A percentile compares a stretch with the other conserved stretches of the same genome.
phyloP scores from a whole-genome alignment of 495 filamentous ascomycete genomes.

The Bombardia bombarda region DNA sequence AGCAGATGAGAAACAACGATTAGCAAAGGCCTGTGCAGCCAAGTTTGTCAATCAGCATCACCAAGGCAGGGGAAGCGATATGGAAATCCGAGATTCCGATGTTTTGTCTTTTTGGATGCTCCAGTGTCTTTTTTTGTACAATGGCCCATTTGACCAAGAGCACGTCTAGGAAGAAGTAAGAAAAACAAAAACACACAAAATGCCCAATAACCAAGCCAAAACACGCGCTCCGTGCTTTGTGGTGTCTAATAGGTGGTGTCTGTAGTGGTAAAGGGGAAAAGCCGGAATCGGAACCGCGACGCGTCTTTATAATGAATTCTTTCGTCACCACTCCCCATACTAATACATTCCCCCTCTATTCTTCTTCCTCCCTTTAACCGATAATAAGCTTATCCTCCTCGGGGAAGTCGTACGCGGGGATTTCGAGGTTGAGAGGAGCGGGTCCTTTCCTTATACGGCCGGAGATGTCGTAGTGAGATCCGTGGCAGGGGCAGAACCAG shows the following conservation, averaged over 20 bases:
- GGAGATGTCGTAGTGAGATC: slow-evolving; percentile 99
- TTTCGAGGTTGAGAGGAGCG: slow-evolving; percentile 93
- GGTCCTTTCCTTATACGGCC: slow-evolving; percentile 94
- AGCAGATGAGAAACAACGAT: slow-evolving; percentile 1
- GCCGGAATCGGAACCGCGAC: slow-evolving; percentile 6
- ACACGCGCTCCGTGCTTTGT: slow-evolving; percentile 7
- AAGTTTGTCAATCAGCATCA: neutral
- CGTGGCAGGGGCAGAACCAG: slow-evolving; percentile 99
- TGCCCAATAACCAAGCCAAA: neutral
- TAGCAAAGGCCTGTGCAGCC: neutral
- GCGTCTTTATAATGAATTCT: slow-evolving; percentile 1
- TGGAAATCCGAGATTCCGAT: neutral
- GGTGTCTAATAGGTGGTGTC: slow-evolving; percentile 5
- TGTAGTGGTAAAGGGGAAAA: slow-evolving; percentile 11
- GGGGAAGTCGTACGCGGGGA: slow-evolving; percentile 81
- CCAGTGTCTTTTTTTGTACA: slow-evolving; percentile 11
- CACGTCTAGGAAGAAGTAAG: slow-evolving; percentile 11
- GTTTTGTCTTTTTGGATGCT: neutral
- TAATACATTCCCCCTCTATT: neutral
- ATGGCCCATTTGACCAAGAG: slow-evolving; percentile 3
- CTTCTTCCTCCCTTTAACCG: slow-evolving; percentile 46
- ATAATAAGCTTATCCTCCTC: slow-evolving; percentile 72
- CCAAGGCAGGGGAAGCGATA: neutral
- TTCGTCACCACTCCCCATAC: slow-evolving; percentile 1
- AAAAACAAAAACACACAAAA: neutral